phyloP scores from a whole-genome alignment of 345 rosid genomes.

The Dipteronia sinensis region DNA sequence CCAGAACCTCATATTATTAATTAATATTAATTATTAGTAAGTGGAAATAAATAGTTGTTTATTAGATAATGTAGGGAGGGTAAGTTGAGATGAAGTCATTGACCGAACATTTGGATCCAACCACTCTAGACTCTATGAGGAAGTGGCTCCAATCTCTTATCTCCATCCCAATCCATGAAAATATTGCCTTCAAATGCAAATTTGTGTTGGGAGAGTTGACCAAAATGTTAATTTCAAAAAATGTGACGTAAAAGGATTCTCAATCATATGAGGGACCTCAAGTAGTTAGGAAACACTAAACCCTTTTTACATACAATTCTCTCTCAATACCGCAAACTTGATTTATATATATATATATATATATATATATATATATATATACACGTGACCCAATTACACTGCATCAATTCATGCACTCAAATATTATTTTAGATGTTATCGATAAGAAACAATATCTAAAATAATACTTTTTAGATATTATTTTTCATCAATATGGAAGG shows the following conservation, averaged over 20 bases:
- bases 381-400: neutral
- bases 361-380: no score
- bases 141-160: slow-evolving; percentile 20
- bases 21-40: no score
- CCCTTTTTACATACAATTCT: neutral
- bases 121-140: slow-evolving; percentile 33
- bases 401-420: slow-evolving; percentile 1
- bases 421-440: no score
- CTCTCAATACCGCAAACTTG: no score
- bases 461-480: no score
- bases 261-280: slow-evolving; percentile 48
- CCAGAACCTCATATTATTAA: neutral
- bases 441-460: no score
- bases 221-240: slow-evolving; percentile 26
- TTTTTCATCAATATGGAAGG: no score
- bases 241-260: slow-evolving; percentile 46
- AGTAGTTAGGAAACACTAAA: slow-evolving; percentile 37
- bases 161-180: slow-evolving; percentile 8
- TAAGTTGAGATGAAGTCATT: slow-evolving; percentile 31
- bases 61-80: slow-evolving; percentile 21
- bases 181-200: neutral
- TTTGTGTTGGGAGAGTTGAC: slow-evolving; percentile 39
- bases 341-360: no score
- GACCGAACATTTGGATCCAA: slow-evolving; percentile 41
- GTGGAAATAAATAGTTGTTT: neutral